Evolutionary conservation across 257 asterid species (phyloP), one percentile per base, ranked within the genome.

Genomic region (Jacaranda mimosifolia): DNA sequence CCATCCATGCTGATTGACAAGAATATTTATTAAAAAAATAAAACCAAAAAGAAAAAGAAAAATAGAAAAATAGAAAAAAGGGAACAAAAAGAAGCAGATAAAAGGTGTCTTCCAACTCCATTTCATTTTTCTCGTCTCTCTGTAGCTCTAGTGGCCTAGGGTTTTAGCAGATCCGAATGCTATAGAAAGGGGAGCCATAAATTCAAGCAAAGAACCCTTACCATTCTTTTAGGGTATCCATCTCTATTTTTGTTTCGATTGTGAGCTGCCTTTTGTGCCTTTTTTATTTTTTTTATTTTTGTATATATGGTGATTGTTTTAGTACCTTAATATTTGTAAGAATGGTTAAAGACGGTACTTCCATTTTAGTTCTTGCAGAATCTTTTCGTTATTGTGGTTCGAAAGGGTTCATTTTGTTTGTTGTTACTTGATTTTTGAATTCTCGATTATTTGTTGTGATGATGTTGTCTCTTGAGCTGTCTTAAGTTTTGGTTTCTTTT

Each of bases 151-250:
- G 26, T 32, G 68, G 45, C 46, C 68, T 62, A 36, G 68, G 68
- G 68, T 59, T 62, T 14, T 62, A 62, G 68, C 46, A 13, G 68
- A 35, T 62, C 46, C 46, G 42, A 35, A 62, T 62, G 6, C 68
- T 11, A 3, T 9, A 4, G 26, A 9, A 3, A 0, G 0, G 26
- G 65, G 40, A 59, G 65, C 65, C 21, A 21, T 32, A 59, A 59
- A 26, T 21, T 59, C 42, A 59, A 26, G 64, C 39, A 3, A 14
- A 21, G 64, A 9, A 0, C 6, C 7, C n/a, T 26, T 62, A 4
- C 11, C 5, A 36, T 62, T 36, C 46, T 42, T 62, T 35, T 35
- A 3, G 36, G 45, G 46, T 62, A 62, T 38, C 1, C 5, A 7
- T 36, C 46, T 62, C 6, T 36, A 18, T 62, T 13, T 62, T 40